Conservation (phyloP, 2,329 filamentous ascomycete genomes). For the Xylaria sp. region DNA sequence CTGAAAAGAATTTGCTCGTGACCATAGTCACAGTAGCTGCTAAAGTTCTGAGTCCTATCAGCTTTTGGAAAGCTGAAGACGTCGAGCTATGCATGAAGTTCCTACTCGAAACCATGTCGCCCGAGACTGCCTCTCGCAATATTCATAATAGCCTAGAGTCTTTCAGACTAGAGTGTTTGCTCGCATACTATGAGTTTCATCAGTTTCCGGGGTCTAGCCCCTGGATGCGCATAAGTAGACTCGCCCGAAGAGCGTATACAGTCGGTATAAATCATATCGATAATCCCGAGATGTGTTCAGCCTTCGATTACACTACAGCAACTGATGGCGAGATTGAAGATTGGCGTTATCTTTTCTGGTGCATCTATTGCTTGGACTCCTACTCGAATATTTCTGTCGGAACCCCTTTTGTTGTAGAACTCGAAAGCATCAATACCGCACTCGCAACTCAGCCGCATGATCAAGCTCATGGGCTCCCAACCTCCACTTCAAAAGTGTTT, state of each 20-base stretch:
- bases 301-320: slow-evolving; percentile 36
- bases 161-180: slow-evolving; percentile 49
- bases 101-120: slow-evolving; percentile 37
- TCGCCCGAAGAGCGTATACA: slow-evolving; percentile 50
- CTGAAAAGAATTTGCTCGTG: slow-evolving; percentile 40
- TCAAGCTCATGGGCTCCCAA: slow-evolving; percentile 15
- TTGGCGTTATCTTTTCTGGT: slow-evolving; percentile 52
- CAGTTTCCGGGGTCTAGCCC: slow-evolving; percentile 49
- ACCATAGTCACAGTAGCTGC: slow-evolving; percentile 47
- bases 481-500: slow-evolving; percentile 36
- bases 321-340: slow-evolving; percentile 49
- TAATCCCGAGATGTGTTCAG: slow-evolving; percentile 44
- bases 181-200: slow-evolving; percentile 53
- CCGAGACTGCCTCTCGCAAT: slow-evolving; percentile 29
- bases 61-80: slow-evolving; percentile 40
- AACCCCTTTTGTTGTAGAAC: slow-evolving; percentile 45
- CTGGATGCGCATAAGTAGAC: slow-evolving; percentile 49
- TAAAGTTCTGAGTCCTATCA: slow-evolving; percentile 42
- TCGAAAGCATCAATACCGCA: slow-evolving; percentile 47
- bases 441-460: slow-evolving; percentile 37
- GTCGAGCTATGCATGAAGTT: slow-evolving; percentile 41
- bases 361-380: slow-evolving; percentile 50
- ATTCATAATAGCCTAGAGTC: slow-evolving; percentile 40
- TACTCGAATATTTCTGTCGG: slow-evolving; percentile 50
- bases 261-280: slow-evolving; percentile 51